These are phyloP conservation scores for Hymenoscyphus fructigenus DNA, from an alignment of 2,329 filamentous ascomycete genomes.

Conservation along the genomic window DNA sequence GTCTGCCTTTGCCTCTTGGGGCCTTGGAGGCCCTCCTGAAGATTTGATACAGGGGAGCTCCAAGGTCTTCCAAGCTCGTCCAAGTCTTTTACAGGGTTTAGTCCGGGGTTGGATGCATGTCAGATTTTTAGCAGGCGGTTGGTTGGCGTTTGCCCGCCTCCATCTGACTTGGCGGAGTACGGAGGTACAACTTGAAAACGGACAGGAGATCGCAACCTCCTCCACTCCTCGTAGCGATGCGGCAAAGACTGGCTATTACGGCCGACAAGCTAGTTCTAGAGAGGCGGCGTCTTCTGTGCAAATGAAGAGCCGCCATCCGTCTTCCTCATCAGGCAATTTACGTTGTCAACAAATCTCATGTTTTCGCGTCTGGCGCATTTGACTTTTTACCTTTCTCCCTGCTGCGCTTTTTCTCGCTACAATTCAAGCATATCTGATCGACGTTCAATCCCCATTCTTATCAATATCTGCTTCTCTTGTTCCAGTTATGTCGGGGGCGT, in stretches of 20 bases:
- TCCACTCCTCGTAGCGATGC: background rate
- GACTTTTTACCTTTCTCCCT: background rate
- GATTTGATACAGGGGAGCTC: background rate
- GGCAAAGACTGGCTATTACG: background rate
- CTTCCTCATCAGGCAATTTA: background rate
- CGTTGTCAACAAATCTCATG: background rate
- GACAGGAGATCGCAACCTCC: background rate
- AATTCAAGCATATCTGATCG: background rate
- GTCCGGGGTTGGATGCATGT: background rate
- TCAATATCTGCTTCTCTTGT: background rate
- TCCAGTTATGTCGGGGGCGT: background rate
- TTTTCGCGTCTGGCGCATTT: background rate
- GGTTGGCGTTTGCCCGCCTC: background rate
- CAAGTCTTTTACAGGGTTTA: background rate
- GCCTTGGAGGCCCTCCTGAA: background rate
- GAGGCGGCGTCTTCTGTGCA: background rate
- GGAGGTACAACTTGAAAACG: background rate
- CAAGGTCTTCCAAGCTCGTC: background rate
- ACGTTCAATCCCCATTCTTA: background rate
- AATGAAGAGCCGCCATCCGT: background rate
- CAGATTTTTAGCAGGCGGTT: background rate
- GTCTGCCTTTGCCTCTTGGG: too few relatives aligned
- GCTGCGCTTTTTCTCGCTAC: background rate
- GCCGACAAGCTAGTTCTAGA: background rate
- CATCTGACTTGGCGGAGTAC: background rate